Evolutionary conservation across 345 rosid species (phyloP), one percentile per base, ranked within the genome.

Genomic region (Euphorbia lathyris): DNA sequence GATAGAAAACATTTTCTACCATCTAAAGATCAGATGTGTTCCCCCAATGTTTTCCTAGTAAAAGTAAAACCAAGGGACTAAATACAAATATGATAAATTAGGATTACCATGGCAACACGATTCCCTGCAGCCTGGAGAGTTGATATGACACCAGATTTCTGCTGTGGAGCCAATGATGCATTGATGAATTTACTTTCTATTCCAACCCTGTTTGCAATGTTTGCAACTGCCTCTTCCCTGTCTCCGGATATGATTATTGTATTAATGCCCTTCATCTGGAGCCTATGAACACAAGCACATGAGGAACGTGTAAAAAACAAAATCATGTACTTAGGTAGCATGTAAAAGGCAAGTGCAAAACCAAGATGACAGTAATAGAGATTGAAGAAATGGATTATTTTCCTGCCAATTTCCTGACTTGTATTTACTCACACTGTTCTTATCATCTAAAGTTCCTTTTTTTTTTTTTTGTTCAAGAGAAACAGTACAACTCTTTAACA

Each of bases 181-280:
- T 90, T 83, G 70, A 90, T 76, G 50, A 69, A 83, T 76, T 86
- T 87, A 71, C 68, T 73, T 75, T 63, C 78, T 70, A 91, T 91
- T 62, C 97, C 97, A 71, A 91, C 91, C 11, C 76, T 76, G 79
- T 80, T 82, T 26, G 96, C 97, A 51, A 88, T 81, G 27, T 85
- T 75, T 86, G 97, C 91, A 74, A 90, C 97, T 83, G 93, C 97
- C 82, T 87, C 97, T 91, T 91, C 96, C 95, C 96, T 85, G 73
- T 94, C 98, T 68, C 98, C 97, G 38, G 98, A 91, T 82, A 91
- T 74, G 71, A 94, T 86, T 58, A 94, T 64, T 66, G 88, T 90
- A 72, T 85, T 90, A 85, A 94, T 90, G 68, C 97, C 92, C 72
- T 85, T 91, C 80, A 75, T 74, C 78, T 86, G 89, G 51, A 94